Base-by-base conservation (phyloP, 2,329 filamentous ascomycete genomes). In the Kalaharituber pfeilii region DNA sequence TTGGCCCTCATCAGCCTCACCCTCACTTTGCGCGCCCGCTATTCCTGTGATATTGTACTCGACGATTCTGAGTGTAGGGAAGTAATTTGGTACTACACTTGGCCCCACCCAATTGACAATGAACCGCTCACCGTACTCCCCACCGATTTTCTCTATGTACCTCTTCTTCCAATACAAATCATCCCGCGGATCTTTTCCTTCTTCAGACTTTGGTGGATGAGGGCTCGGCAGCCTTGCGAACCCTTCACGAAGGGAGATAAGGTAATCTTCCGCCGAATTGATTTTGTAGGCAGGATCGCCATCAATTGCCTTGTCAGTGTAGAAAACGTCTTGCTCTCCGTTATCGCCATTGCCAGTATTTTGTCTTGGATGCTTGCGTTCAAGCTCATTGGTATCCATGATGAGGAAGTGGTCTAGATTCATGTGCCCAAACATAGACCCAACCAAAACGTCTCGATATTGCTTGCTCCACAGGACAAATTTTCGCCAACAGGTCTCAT, bases 401-500 rank as follows among this genome's bases (percentile, higher is more conserved):
- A 98, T 71, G 65, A 96, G 77, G 68, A 98, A 98, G 67, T 98
- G 91, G 64, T 98, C 91, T 60, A 95, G 84, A 65, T 98, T 98
- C 91, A 98, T 96, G 67, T 98, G 91, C 60, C 62, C 91, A 65
- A 84, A 98, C 5, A 94, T 65, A 25, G 79, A 80, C 11, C 78
- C 80, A 20, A 88, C 75, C 20, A 98, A 75, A 33, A 98, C 82
- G 67, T 98, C 91, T 29, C 91, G 83, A 68, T 87, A 98, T 67
- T 93, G 86, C 62, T 80, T 77, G 64, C 89, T 71, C 86, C 88
- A 96, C 3, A 96, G 71, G 0, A 86, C 84, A 68, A 94, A 98
- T 67, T 94, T 95, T 67, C 95, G 89, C 88, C 89, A 98, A 70
- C 91, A 98, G 0, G 84, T 87, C 22, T 50, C 47, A 22, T 50